phyloP scores from a whole-genome alignment of 192 early-diverging fungal genomes.

The Backusella luteola region DNA sequence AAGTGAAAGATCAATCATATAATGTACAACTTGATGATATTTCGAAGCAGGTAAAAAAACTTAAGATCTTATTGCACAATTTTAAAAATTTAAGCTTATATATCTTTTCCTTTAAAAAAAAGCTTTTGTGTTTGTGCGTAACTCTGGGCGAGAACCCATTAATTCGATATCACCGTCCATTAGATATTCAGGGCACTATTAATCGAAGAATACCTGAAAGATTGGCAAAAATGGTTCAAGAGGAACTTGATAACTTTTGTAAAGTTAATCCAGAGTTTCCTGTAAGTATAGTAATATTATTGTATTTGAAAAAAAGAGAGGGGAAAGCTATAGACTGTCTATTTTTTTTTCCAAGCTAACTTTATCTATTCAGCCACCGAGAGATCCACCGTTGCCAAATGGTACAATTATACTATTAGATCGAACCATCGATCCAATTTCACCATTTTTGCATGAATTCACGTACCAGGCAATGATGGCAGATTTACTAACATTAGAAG shows the following conservation, averaged over 20 bases:
- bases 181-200: slow-evolving; percentile 65
- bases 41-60: slow-evolving; percentile 52
- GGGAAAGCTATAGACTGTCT: not conserved
- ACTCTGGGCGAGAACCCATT: slow-evolving; percentile 89
- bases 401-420: slow-evolving; percentile 89
- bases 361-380: slow-evolving; percentile 30
- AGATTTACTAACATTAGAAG: slow-evolving; percentile 75
- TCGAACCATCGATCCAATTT: slow-evolving; percentile 85
- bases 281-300: slow-evolving; percentile 28
- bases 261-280: slow-evolving; percentile 65
- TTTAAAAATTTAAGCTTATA: not conserved
- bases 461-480: slow-evolving; percentile 99
- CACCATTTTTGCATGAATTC: slow-evolving; percentile 96
- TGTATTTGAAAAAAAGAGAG: not conserved
- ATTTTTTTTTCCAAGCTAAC: not conserved
- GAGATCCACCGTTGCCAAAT: slow-evolving; percentile 53
- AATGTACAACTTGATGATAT: slow-evolving; percentile 48
- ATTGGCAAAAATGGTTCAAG: slow-evolving; percentile 79
- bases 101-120: slow-evolving; percentile 4
- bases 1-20: slow-evolving; percentile 22
- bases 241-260: slow-evolving; percentile 80
- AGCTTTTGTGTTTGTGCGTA: slow-evolving; percentile 85
- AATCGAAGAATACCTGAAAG: slow-evolving; percentile 63
- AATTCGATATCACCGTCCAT: slow-evolving; percentile 86
- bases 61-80: not conserved